Base-by-base conservation (phyloP, 83 land plant species). In the Thuja plicata region DNA sequence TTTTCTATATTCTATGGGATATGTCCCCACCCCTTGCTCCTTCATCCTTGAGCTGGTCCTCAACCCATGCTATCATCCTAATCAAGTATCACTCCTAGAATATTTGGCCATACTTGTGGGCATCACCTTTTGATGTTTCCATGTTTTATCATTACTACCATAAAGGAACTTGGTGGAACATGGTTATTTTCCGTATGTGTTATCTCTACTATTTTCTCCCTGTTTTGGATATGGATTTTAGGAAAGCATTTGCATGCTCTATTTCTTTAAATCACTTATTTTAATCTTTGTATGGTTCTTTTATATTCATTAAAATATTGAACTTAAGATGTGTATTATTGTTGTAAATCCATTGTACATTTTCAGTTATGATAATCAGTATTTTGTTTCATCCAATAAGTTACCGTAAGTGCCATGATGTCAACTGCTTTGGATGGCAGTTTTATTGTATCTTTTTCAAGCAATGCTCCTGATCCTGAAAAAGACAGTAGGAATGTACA, bases 401-500 rank as follows among this genome's bases (percentile, higher is more conserved):
- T 34, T 40, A 27, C 70, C 30, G 24, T 43, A 70, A 60, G 19
- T 66, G 8, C 40, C 77, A 62, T 43, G 77, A 60, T 30, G 77
- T 60, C 30, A 40, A 66, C 9, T 60, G 46, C 88, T 66, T 71
- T 73, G 70, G 88, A 85, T 86, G 82, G 92, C 97, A 98, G 99
- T 66, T 98, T 98, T 90, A 94, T 98, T 48, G 94, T 95, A 11
- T 92, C 96, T 5, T 95, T 98, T 85, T 93, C 95, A 85, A 95
- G 92, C 86, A 94, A 91, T 89, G 91, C 93, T 83, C 98, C 98
- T 70, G 93, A 97, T 92, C 98, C 99, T 46, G 98, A 96, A 74
- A 94, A 78, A 89, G 99, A 98, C 85, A 97, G 99, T 90, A 94
- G 93, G 30, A 92, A 97, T 43, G 97, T 96, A 41, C 99, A 98